Base-by-base conservation (phyloP, 305 asterid species). In the Rubia tinctorum region DNA sequence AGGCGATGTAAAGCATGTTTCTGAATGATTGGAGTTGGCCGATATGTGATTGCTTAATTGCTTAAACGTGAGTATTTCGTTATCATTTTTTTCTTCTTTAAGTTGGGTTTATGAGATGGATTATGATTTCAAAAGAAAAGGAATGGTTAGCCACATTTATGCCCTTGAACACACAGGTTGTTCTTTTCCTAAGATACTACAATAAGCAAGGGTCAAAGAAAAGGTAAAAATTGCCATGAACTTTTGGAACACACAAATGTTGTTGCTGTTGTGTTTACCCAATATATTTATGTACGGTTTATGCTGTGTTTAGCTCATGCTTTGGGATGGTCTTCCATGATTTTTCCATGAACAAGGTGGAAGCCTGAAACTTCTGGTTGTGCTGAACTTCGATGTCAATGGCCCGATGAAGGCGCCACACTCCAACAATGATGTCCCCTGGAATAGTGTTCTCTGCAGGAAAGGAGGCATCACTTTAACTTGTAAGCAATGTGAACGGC, bases 1-100 rank as follows among this genome's bases (percentile, higher is more conserved):
- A 23, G 85, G 85, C 43, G 82, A 81, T 68, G 74, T 75, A 43
- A 81, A 81, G 74, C 78, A 78, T 63, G 85, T n/a, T n/a, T n/a
- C n/a, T n/a, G n/a, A n/a, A n/a, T n/a, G n/a, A n/a, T n/a, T n/a
- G n/a, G n/a, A n/a, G n/a, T n/a, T n/a, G n/a, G n/a, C n/a, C n/a
- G n/a, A n/a, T n/a, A n/a, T n/a, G n/a, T n/a, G n/a, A n/a, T n/a
- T n/a, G n/a, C 71, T 80, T 47, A 22, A 23, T 39, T 42, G 39
- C 62, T 60, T n/a, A n/a, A n/a, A n/a, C n/a, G n/a, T n/a, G n/a
- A n/a, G n/a, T n/a, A n/a, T n/a, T n/a, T n/a, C n/a, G n/a, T n/a
- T n/a, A n/a, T n/a, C n/a, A n/a, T n/a, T n/a, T n/a, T n/a, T n/a
- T n/a, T n/a, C n/a, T n/a, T n/a, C n/a, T n/a, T n/a, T n/a, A n/a